Evolutionary conservation across 768 basidiomycete genomes (phyloP), one percentile per base, ranked within the genome.

Genomic region (Mycena vulgaris): DNA sequence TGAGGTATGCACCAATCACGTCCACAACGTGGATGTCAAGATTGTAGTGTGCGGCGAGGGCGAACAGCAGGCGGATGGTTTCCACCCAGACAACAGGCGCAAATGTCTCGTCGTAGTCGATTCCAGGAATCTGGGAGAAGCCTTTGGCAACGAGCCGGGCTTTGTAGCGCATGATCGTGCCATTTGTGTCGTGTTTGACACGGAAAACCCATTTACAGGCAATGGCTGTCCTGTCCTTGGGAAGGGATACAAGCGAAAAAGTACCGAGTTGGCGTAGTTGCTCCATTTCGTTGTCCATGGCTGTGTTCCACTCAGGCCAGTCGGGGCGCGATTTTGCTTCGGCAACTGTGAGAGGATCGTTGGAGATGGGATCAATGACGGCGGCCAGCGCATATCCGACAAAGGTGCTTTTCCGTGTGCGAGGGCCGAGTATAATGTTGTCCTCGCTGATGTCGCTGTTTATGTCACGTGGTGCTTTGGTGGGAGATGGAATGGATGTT

Each of bases 81-180:
- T 59, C 63, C 31, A 62, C 5, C 3, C 68, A 35, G 25, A 67
- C 72, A 51, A 73, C 72, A 10, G 69, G 64, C 3, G 72, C 56
- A n/a, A n/a, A n/a, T n/a, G n/a, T n/a, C n/a, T n/a, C n/a, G n/a
- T n/a, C n/a, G n/a, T n/a, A n/a, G n/a, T 81, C 81, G 21, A 80
- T 37, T 17, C 83, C 81, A 11, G 75, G 76, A 11, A 75, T 69
- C 63, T 83, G 82, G 0, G 76, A 69, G 71, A 76, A 83, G 11
- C 73, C 73, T 53, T 66, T 66, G 9, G 37, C 37, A 16, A 39
- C 37, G 9, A 39, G 37, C 0, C 69, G 5, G 3, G 69, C 72
- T 64, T 84, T 83, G 73, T 79, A 77, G 2, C 57, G 14, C 63
- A 53, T 51, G 53, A 80, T 65, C 3, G 61, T 70, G 23, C 82